Conservation (phyloP, 306 rosid genomes). For the Vigna trinervia region DNA sequence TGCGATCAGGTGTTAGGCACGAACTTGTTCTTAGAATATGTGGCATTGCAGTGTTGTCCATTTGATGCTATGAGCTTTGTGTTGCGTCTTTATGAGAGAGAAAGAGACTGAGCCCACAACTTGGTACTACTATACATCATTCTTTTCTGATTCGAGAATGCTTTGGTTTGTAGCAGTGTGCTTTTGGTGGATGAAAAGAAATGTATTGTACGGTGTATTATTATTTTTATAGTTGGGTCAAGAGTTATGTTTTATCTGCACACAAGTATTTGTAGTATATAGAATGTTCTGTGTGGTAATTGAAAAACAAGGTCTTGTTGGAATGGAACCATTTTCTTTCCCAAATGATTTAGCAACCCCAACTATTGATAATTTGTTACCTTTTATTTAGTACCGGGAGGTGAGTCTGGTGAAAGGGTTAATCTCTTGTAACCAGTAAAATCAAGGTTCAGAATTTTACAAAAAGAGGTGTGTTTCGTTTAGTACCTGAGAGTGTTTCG, state of each 20-base stretch:
- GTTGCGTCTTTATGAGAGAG: background rate
- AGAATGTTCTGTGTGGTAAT: slow-evolving; percentile 10
- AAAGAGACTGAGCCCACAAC: slow-evolving; percentile 1
- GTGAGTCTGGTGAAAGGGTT: background rate
- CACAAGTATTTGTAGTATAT: background rate
- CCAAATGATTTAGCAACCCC: background rate
- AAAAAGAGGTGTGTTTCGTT: background rate
- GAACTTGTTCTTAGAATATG: slow-evolving; percentile 21
- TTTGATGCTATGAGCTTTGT: background rate
- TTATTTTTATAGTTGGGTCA: slow-evolving; percentile 12
- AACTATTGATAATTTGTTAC: background rate
- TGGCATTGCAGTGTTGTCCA: slow-evolving; percentile 7
- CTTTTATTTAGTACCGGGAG: background rate
- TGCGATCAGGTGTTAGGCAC: background rate
- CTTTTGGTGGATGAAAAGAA: background rate
- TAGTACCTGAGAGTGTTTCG: background rate
- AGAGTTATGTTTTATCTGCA: slow-evolving; percentile 10
- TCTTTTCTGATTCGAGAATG: slow-evolving; percentile 15
- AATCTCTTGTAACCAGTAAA: background rate
- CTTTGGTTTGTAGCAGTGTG: slow-evolving; percentile 25
- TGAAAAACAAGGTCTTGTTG: background rate
- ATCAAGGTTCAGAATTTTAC: background rate
- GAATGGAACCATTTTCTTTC: slow-evolving; percentile 4
- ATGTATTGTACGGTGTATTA: background rate
- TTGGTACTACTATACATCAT: background rate